A percentile compares a stretch with the other conserved stretches of the same genome.
Conservation (phyloP, 106 monocot genomes). For the Apostasia shenzhenica region DNA sequence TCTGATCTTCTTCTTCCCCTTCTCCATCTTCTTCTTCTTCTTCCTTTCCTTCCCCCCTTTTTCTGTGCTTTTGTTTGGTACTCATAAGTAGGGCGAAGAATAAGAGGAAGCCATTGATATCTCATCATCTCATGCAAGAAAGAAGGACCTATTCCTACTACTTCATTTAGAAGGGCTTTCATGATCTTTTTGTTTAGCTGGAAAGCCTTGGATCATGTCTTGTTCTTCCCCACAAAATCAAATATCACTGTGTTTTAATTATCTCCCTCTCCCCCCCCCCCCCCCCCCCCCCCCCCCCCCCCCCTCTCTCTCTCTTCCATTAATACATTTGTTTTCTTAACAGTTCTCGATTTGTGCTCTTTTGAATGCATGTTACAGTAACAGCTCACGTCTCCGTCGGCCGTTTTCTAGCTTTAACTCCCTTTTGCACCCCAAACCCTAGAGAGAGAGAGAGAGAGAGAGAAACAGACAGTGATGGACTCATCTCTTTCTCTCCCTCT, state of each 20-base stretch:
- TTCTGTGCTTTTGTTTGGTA: not conserved
- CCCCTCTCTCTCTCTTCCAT: not conserved
- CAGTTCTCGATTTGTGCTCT: constrained; percentile 4
- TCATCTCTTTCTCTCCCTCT: constrained; percentile 12
- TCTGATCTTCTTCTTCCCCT: constrained; percentile 1
- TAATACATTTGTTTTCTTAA: not conserved
- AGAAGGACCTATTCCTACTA: not conserved
- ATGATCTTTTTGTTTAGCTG: not conserved
- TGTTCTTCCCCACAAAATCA: no score
- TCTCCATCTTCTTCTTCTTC: constrained; percentile 6
- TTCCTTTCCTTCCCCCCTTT: not conserved
- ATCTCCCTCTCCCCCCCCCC: not conserved
- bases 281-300: not conserved
- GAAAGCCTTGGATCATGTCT: no score
- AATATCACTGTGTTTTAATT: not conserved
- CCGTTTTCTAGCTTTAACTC: constrained; percentile 14
- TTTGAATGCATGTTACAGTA: constrained; percentile 1
- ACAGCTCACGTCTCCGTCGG: constrained; percentile 19
- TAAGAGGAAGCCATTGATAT: constrained; percentile 6
- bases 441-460: constrained; percentile 3
- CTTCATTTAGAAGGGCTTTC: not conserved
- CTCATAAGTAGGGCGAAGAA: constrained; percentile 5
- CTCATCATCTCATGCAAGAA: constrained; percentile 24
- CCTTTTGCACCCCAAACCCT: constrained; percentile 16
- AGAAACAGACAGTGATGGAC: not conserved